A percentile compares a stretch with the other conserved stretches of the same genome.
These are phyloP conservation scores for Zymoseptoria crescenta DNA, from an alignment of 2,329 filamentous ascomycete genomes.

Conservation along the genomic window DNA sequence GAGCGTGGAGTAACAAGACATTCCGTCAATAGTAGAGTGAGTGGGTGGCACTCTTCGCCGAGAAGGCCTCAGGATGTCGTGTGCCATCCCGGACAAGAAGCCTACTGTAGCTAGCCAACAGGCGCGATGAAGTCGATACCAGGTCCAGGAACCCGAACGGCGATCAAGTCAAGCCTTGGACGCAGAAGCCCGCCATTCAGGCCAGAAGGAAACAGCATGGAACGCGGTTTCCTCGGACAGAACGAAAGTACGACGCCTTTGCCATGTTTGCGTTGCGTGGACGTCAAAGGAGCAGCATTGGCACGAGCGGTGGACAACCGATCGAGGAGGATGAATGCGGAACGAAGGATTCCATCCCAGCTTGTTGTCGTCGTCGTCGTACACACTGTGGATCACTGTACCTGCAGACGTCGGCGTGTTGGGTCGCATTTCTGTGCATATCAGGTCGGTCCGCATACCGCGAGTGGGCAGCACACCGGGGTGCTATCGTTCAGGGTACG, in stretches of 20 bases:
- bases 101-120: background rate
- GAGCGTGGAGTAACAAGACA: background rate
- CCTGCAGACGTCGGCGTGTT: background rate
- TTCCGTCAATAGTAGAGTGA: background rate
- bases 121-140: background rate
- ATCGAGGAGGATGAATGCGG: background rate
- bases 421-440: background rate
- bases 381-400: background rate
- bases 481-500: background rate
- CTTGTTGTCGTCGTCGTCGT: background rate
- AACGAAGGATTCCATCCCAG: background rate
- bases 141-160: background rate
- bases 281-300: background rate
- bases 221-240: background rate
- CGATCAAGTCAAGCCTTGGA: background rate
- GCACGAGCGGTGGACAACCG: background rate
- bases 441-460: background rate
- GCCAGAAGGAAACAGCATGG: background rate
- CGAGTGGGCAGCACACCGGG: background rate
- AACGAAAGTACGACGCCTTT: background rate
- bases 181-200: background rate
- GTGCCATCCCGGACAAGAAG: background rate
- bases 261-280: background rate
- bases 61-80: background rate
- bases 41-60: background rate